Conservation (phyloP, 306 rosid genomes). For the Prunus mongolica region DNA sequence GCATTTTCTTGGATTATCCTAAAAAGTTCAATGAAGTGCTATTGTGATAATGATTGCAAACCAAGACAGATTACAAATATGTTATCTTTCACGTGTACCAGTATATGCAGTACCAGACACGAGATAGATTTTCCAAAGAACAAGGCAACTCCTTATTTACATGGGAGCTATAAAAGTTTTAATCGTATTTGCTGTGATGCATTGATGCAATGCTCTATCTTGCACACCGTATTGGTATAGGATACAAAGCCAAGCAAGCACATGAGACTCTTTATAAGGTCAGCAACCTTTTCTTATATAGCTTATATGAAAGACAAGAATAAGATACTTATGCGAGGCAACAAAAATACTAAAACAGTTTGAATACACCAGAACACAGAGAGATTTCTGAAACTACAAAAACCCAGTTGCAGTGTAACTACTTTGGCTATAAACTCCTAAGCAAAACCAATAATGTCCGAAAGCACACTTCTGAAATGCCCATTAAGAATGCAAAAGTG, state of each 20-base stretch:
- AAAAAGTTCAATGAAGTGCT: background rate
- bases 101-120: background rate
- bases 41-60: background rate
- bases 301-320: background rate
- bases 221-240: background rate
- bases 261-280: background rate
- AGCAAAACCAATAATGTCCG: background rate
- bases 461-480: background rate
- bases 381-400: background rate
- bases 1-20: background rate
- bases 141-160: conserved; percentile 2
- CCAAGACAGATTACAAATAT: background rate
- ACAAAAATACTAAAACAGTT: background rate
- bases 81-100: background rate
- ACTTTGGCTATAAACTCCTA: background rate
- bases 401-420: conserved; percentile 12
- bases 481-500: background rate
- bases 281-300: background rate
- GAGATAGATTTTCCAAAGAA: too few relatives aligned
- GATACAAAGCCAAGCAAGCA: background rate
- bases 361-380: background rate
- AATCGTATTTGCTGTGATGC: background rate
- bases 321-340: background rate
- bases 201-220: background rate
- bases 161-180: conserved; percentile 1